Conservation (phyloP, 257 asterid species). For the Rubia yunnanensis region DNA sequence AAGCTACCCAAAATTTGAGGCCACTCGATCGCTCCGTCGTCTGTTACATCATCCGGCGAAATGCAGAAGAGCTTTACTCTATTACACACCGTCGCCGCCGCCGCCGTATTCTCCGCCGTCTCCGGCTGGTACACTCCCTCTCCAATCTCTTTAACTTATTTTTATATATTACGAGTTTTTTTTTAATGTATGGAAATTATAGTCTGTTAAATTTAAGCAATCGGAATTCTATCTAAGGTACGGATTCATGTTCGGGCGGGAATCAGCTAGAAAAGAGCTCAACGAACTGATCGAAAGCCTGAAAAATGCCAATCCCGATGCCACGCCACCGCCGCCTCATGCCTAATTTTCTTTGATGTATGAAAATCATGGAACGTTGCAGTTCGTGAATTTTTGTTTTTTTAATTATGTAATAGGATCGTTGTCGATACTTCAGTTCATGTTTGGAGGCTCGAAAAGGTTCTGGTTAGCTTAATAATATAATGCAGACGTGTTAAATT, state of each 20-base stretch:
- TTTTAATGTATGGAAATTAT: neutral
- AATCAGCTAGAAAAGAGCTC: slow-evolving; percentile 78
- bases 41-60: neutral
- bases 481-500: neutral
- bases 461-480: neutral
- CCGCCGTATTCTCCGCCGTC: slow-evolving; percentile 84
- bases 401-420: no score
- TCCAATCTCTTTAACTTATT: neutral
- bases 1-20: neutral
- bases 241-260: slow-evolving; percentile 91
- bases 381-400: no score
- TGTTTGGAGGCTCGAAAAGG: neutral
- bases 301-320: slow-evolving; percentile 41
- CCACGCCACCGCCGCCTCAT: slow-evolving; percentile 25
- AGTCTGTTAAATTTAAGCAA: neutral
- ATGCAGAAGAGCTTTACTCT: slow-evolving; percentile 76
- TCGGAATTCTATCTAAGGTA: slow-evolving; percentile 37
- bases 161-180: neutral
- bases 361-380: neutral
- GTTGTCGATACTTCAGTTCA: neutral
- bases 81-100: slow-evolving; percentile 61
- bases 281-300: slow-evolving; percentile 61
- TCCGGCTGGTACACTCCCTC: slow-evolving; percentile 49
- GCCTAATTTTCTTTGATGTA: slow-evolving; percentile 21
- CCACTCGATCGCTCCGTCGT: slow-evolving; percentile 1